Conservation (phyloP, 208 protist species). For the Acanthamoeba healyi region DNA sequence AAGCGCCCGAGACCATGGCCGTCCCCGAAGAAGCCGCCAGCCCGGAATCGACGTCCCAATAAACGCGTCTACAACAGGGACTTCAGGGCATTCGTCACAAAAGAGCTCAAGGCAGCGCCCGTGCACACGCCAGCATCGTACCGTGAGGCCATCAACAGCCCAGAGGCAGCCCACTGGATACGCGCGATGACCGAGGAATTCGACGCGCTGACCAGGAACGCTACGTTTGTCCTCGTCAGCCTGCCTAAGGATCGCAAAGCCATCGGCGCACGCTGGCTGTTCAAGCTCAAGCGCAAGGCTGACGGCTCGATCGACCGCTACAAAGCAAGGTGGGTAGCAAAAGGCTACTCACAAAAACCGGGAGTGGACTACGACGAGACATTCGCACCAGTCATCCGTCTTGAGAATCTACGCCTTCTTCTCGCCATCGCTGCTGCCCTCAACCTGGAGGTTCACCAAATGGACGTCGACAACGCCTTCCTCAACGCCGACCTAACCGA, state of each 20-base stretch:
- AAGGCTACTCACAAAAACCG: not conserved
- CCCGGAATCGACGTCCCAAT: not conserved
- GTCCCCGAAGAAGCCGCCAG: not conserved
- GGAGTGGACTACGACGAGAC: slow-evolving; percentile 31
- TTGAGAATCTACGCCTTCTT: slow-evolving; percentile 10
- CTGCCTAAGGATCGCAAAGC: not conserved
- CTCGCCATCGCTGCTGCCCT: not conserved
- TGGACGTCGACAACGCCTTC: slow-evolving; percentile 33
- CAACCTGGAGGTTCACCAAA: slow-evolving; percentile 10
- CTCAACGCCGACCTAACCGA: not conserved
- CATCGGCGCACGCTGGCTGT: not conserved
- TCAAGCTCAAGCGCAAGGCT: slow-evolving; percentile 22
- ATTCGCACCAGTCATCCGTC: not conserved
- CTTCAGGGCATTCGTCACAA: not conserved
- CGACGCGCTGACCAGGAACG: not conserved
- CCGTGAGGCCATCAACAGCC: not conserved
- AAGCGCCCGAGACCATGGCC: not conserved
- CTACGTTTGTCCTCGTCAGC: not conserved
- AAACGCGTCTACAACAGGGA: not conserved
- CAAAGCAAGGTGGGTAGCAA: slow-evolving; percentile 47
- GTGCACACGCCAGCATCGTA: not conserved
- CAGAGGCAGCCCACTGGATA: not conserved
- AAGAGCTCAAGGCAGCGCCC: not conserved
- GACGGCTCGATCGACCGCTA: not conserved
- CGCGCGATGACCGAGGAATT: not conserved